Percentiles rank a stretch among this genome's conserved stretches.
Evolutionary conservation across 2,329 filamentous ascomycete genomes (phyloP).

Genomic region (Claviceps paspali): DNA sequence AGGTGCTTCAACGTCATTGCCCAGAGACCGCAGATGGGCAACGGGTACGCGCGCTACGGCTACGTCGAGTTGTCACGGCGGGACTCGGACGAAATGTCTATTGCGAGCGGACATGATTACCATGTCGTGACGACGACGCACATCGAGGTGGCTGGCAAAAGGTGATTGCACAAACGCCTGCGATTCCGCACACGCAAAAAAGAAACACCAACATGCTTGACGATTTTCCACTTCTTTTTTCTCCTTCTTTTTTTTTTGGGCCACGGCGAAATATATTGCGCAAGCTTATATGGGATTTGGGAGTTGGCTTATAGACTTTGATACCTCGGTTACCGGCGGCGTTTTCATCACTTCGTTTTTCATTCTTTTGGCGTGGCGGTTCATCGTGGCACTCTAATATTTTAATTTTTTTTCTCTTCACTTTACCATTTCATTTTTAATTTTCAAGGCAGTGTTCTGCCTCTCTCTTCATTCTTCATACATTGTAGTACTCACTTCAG

Average conservation of each 20-base stretch:
- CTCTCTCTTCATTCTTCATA: too few relatives aligned
- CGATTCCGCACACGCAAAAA: too few relatives aligned
- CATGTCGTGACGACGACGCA: not conserved
- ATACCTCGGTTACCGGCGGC: not conserved
- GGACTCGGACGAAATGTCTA: not conserved
- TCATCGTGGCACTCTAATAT: too few relatives aligned
- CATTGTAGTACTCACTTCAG: too few relatives aligned
- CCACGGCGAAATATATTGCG: not conserved
- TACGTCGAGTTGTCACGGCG: not conserved
- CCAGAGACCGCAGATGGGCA: not conserved
- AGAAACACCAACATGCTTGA: too few relatives aligned
- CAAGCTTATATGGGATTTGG: not conserved
- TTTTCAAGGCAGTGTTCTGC: too few relatives aligned
- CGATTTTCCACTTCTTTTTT: too few relatives aligned
- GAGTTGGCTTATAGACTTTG: not conserved
- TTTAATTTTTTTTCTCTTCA: not conserved
- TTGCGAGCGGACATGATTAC: not conserved
- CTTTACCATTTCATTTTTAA: not conserved
- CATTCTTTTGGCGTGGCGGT: too few relatives aligned
- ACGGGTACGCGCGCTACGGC: not conserved
- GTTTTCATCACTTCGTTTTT: not conserved
- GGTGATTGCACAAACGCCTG: too few relatives aligned
- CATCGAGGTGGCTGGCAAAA: not conserved
- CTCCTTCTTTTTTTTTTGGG: too few relatives aligned
- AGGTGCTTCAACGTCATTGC: slow-evolving; percentile 8